Evolutionary conservation across 2,329 filamentous ascomycete species (phyloP).

Genomic region (Colletotrichum kahawae): DNA sequence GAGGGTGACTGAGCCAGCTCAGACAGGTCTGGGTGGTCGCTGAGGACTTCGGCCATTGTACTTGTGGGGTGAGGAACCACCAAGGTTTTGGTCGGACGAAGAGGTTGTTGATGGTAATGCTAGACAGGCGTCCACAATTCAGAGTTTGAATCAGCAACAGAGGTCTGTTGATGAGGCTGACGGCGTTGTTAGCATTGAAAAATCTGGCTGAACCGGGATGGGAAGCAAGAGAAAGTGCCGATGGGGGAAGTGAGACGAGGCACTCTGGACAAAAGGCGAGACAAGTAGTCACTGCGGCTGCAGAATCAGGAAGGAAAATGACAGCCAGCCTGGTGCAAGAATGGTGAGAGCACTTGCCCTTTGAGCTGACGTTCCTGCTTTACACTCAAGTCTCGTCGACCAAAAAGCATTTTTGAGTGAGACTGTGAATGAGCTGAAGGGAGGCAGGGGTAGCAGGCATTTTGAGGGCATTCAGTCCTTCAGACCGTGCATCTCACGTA

Average conservation of each 20-base stretch:
- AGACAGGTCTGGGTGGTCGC: constrained; percentile 54
- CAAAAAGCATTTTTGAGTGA: not conserved
- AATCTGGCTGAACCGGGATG: not conserved
- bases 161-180: not conserved
- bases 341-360: not conserved
- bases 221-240: not conserved
- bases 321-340: not conserved
- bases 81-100: not conserved
- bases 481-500: not conserved
- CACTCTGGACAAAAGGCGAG: not conserved
- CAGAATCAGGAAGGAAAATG: not conserved
- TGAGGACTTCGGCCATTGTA: constrained; percentile 53
- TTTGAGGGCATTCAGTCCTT: not conserved
- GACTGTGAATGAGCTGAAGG: not conserved
- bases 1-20: constrained; percentile 38
- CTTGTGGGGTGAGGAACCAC: not conserved
- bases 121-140: not conserved
- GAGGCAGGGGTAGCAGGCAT: not conserved
- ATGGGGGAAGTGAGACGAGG: not conserved
- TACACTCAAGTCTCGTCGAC: not conserved
- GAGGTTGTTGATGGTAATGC: not conserved
- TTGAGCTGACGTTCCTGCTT: not conserved
- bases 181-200: not conserved
- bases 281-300: not conserved
- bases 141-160: not conserved